phyloP scores from a whole-genome alignment of 768 basidiomycete genomes.

The Terana coerulea region DNA sequence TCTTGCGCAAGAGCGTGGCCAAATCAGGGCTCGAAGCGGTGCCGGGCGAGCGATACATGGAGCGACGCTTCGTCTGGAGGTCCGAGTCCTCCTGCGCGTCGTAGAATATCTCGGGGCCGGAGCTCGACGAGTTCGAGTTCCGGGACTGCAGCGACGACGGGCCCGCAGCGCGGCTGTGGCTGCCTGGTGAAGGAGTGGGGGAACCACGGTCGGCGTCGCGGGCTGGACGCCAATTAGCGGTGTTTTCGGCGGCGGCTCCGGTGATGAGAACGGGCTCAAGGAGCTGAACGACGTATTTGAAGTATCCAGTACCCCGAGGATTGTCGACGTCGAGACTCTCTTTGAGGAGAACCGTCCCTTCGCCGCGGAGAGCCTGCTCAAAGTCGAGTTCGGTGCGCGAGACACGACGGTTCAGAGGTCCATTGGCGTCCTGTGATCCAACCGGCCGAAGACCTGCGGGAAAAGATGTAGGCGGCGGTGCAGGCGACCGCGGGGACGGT shows the following conservation, averaged over 20 bases:
- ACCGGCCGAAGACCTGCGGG: conserved; percentile 53
- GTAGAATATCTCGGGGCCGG: conserved; percentile 50
- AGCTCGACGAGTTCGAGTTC: conserved; percentile 49
- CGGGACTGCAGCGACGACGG: conserved; percentile 31
- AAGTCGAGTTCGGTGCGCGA: conserved; percentile 81
- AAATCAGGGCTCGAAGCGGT: conserved; percentile 92
- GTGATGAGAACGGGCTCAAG: conserved; percentile 40
- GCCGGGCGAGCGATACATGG: conserved; percentile 83
- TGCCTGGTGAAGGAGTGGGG: conserved; percentile 62
- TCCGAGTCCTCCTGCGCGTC: conserved; percentile 61
- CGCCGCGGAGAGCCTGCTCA: conserved; percentile 65
- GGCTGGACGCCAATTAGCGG: conserved; percentile 40
- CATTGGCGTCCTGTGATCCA: conserved; percentile 45
- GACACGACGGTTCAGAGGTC: conserved; percentile 40
- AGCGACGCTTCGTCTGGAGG: conserved; percentile 71
- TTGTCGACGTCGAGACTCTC: conserved; percentile 70
- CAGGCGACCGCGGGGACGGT: conserved; percentile 38
- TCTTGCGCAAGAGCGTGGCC: conserved; percentile 80
- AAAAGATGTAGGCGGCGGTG: conserved; percentile 42
- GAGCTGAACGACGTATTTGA: conserved; percentile 34
- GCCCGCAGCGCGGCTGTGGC: conserved; percentile 23
- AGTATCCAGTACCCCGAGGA: conserved; percentile 52
- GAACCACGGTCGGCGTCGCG: conserved; percentile 58
- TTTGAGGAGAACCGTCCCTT: conserved; percentile 64
- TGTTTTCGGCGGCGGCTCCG: conserved; percentile 35